These are phyloP conservation scores for Salvia sclarea DNA, from an alignment of 305 asterid species.

Conservation along the genomic window DNA sequence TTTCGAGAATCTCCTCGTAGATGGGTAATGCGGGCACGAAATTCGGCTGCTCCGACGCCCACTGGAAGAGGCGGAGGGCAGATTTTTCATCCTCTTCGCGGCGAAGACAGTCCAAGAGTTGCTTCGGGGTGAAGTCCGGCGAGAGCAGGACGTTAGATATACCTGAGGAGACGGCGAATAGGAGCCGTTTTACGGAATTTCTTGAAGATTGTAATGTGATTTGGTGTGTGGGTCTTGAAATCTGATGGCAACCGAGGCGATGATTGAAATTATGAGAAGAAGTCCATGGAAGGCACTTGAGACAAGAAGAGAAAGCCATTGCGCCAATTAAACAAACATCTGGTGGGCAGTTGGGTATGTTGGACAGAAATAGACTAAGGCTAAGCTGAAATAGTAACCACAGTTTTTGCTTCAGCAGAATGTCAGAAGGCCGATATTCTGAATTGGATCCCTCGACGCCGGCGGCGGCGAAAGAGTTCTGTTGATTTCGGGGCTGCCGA, in stretches of 20 bases:
- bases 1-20: conserved; percentile 69
- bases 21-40: conserved; percentile 55
- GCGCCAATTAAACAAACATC: conserved; percentile 58
- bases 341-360: conserved; percentile 18
- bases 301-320: conserved; percentile 71
- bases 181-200: conserved; percentile 32
- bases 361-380: not conserved
- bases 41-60: conserved; percentile 80
- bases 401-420: not conserved
- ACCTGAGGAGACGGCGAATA: conserved; percentile 45
- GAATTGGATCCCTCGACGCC: not conserved
- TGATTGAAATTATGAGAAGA: conserved; percentile 34
- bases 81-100: conserved; percentile 55
- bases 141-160: conserved; percentile 45
- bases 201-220: conserved; percentile 30
- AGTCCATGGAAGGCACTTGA: conserved; percentile 54
- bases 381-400: not conserved
- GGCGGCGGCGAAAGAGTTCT: not conserved
- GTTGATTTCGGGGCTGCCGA: conserved; percentile 11
- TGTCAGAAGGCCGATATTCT: not conserved
- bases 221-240: conserved; percentile 32
- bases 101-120: conserved; percentile 67
- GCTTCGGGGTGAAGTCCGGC: conserved; percentile 58
- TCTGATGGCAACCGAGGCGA: conserved; percentile 28
- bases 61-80: conserved; percentile 59